Conservation (phyloP, 208 protist genomes). For the Trypanosoma lewisi region DNA sequence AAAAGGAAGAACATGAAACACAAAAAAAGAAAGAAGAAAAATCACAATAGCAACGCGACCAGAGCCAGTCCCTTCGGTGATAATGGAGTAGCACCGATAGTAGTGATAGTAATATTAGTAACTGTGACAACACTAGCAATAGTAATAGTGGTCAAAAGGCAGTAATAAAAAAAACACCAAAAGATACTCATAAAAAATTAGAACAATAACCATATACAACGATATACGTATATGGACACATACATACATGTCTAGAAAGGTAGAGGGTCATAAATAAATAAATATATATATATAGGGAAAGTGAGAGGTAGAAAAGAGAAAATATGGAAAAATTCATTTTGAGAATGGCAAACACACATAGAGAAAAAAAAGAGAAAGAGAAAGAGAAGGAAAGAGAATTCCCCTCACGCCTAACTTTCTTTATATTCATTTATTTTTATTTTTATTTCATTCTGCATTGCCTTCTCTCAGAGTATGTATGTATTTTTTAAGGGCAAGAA, state of each 20-base stretch:
- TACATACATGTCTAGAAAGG: background rate
- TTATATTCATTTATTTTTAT: no score
- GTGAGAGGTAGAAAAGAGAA: background rate
- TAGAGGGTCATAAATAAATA: no score
- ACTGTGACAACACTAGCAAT: conserved; percentile 2
- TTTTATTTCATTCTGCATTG: no score
- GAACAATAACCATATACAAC: no score
- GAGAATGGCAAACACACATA: background rate
- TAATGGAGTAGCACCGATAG: no score
- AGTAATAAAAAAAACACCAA: background rate
- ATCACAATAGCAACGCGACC: background rate
- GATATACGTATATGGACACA: conserved; percentile 16
- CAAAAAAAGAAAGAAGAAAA: background rate
- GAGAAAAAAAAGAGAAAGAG: background rate
- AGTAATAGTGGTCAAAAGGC: background rate
- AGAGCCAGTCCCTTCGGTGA: no score
- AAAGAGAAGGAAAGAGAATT: background rate
- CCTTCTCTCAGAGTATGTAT: no score
- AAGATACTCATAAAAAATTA: conserved; percentile 2
- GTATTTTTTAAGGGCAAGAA: no score
- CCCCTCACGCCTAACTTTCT: no score
- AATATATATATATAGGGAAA: background rate
- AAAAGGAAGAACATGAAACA: conserved; percentile 21
- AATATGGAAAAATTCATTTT: background rate
- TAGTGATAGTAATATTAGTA: no score